Conservation (phyloP, 2,329 filamentous ascomycete genomes). For the Tolypocladium nubicola region DNA sequence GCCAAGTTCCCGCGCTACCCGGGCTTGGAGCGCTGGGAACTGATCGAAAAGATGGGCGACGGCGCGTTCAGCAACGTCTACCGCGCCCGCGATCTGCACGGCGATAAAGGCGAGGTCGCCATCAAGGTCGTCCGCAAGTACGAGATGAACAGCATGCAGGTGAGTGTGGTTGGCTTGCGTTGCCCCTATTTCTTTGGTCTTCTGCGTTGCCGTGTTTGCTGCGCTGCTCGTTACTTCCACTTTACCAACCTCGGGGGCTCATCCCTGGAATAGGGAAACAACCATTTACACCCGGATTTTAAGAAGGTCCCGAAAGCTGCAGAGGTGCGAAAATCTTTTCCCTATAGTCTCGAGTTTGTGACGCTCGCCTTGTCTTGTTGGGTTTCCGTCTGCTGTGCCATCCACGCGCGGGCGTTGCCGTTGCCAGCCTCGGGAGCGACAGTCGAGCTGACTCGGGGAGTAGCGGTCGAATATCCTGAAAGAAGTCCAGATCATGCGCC, state of each 20-base stretch:
- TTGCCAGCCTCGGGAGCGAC: neutral
- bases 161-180: slow-evolving; percentile 43
- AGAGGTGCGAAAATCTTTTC: slow-evolving; percentile 67
- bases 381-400: slow-evolving; percentile 2
- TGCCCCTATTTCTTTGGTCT: slow-evolving; percentile 8
- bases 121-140: slow-evolving; percentile 99
- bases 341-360: slow-evolving; percentile 18
- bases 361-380: slow-evolving; percentile 15
- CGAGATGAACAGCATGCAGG: slow-evolving; percentile 98
- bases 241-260: slow-evolving; percentile 43
- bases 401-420: neutral
- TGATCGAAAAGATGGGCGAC: slow-evolving; percentile 96
- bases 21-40: slow-evolving; percentile 53
- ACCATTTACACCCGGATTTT: slow-evolving; percentile 92
- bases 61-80: slow-evolving; percentile 99
- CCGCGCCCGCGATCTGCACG: slow-evolving; percentile 65
- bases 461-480: slow-evolving; percentile 96
- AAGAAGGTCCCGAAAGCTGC: slow-evolving; percentile 90
- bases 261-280: slow-evolving; percentile 60
- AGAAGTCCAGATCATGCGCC: slow-evolving; percentile 97
- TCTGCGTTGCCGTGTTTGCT: slow-evolving; percentile 7
- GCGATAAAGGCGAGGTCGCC: slow-evolving; percentile 68
- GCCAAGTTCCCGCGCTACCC: slow-evolving; percentile 65
- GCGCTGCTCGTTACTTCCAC: slow-evolving; percentile 14
- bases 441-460: slow-evolving; percentile 14